Conservation (phyloP, 1,284 basidiomycete genomes). For the Taiwanofungus camphoratus region DNA sequence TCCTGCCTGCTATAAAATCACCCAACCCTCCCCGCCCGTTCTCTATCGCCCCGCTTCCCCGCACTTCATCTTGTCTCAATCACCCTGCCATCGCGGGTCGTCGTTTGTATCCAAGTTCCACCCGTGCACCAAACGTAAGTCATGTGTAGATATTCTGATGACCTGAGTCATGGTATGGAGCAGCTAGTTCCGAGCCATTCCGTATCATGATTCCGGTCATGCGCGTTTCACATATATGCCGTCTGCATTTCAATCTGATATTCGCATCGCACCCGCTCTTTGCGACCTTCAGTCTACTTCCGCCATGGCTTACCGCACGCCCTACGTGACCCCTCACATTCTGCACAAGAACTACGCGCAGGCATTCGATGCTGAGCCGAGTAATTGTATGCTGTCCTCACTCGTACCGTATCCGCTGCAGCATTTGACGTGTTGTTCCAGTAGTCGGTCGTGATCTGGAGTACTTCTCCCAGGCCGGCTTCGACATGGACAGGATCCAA, state of each 20-base stretch:
- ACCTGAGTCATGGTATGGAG: background rate
- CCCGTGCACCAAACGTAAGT: background rate
- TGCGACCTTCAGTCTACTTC: conserved; percentile 8
- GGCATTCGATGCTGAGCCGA: conserved; percentile 56
- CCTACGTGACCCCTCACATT: conserved; percentile 81
- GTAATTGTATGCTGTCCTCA: conserved; percentile 44
- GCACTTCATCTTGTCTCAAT: background rate
- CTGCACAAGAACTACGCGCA: conserved; percentile 80
- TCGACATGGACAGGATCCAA: conserved; percentile 91
- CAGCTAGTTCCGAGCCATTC: background rate
- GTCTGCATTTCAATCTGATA: conserved; percentile 5
- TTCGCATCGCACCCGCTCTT: conserved; percentile 3
- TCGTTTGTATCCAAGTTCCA: conserved; percentile 9
- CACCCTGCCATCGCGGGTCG: background rate
- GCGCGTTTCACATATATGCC: conserved; percentile 1
- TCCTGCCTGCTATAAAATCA: conserved; percentile 20
- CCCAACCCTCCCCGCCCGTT: conserved; percentile 11
- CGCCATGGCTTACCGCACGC: conserved; percentile 58
- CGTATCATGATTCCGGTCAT: background rate
- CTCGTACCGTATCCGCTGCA: conserved; percentile 11
- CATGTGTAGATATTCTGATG: background rate
- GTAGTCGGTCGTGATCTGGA: conserved; percentile 91
- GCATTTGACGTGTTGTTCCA: conserved; percentile 23
- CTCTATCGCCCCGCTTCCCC: conserved; percentile 5
- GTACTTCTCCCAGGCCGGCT: conserved; percentile 98